Base-by-base conservation (phyloP, 1,284 basidiomycete species). In the Waitea zeae region DNA sequence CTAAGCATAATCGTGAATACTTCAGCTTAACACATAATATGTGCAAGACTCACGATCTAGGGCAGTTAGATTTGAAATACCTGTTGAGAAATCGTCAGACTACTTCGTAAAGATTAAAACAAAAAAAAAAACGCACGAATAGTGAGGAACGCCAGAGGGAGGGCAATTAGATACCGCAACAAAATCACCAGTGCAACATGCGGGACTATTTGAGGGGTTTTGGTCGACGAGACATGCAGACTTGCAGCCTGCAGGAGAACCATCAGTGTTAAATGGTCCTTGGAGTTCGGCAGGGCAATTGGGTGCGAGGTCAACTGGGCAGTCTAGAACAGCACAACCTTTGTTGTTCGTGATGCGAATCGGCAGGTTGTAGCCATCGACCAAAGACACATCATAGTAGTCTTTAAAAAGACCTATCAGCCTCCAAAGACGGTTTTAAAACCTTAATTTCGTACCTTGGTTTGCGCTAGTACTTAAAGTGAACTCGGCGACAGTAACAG, bases 1-100 rank as follows among this genome's bases (percentile, higher is more conserved):
- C 24, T 26, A 9, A 9, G 24, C 7, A 26, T 9, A 7, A n/a
- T n/a, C 7, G 9, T 34, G 6, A 54, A 46, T 30, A 44, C 41
- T 45, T 65, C 67, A 5, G 57, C 61, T 55, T 54, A 65, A 31
- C 67, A 51, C n/a, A 64, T 63, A 11, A 59, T 61, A 4, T 56
- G 55, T 40, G 54, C 58, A 42, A 66, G 68, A 53, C 61, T 44
- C 66, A 68, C 6, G 61, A 48, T 42, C 61, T 50, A 3, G 59
- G 59, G 50, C 65, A 70, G 38, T 43, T 49, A 34, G 39, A 38
- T 56, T 69, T 67, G 56, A 67, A 67, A 50, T 58, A 65, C 29
- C 41, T 41, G 49, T 67, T n/a, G n/a, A n/a, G n/a, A n/a, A n/a
- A n/a, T n/a, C n/a, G n/a, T n/a, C n/a, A n/a, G n/a, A n/a, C n/a